Percentiles rank a stretch among this genome's conserved stretches.
phyloP scores from a whole-genome alignment of 129 eudicot genomes.

The Oenanthe sinensis region DNA sequence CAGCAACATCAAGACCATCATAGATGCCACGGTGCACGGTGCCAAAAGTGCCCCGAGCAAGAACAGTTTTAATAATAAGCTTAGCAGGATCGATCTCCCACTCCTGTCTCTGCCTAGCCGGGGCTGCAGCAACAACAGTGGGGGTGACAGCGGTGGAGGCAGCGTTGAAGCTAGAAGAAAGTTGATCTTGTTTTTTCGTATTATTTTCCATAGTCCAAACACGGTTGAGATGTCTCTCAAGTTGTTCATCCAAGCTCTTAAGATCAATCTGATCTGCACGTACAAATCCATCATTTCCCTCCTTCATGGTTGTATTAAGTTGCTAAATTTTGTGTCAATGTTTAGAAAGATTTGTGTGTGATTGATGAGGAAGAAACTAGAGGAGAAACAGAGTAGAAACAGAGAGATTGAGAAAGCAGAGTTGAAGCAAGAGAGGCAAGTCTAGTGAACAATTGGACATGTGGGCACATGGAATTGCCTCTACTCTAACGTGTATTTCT shows the following conservation, averaged over 20 bases:
- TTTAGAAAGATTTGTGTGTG: neutral
- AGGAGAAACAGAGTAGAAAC: neutral
- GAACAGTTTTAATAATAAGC: slow-evolving; percentile 54
- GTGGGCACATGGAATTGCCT: slow-evolving; percentile 97
- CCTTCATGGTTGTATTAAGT: slow-evolving; percentile 17
- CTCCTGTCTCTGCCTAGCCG: slow-evolving; percentile 44
- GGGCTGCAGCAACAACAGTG: slow-evolving; percentile 7
- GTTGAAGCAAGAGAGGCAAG: neutral
- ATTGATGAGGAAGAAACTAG: neutral
- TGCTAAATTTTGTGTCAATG: too few relatives aligned
- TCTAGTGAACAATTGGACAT: slow-evolving; percentile 27
- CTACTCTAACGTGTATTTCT: slow-evolving; percentile 54
- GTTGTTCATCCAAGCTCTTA: slow-evolving; percentile 89
- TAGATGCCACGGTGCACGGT: slow-evolving; percentile 95
- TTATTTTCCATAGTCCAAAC: slow-evolving; percentile 67
- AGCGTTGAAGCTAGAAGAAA: slow-evolving; percentile 27
- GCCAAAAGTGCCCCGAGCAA: slow-evolving; percentile 96
- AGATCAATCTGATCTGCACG: slow-evolving; percentile 97
- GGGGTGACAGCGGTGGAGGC: slow-evolving; percentile 14
- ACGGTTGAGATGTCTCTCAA: slow-evolving; percentile 67
- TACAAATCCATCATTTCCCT: slow-evolving; percentile 63
- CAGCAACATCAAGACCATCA: slow-evolving; percentile 89
- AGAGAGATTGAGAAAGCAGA: neutral
- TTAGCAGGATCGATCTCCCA: slow-evolving; percentile 95
- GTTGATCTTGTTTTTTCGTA: slow-evolving; percentile 24